Conservation (phyloP, 2,329 filamentous ascomycete species). For the Xylariaceae sp. region DNA sequence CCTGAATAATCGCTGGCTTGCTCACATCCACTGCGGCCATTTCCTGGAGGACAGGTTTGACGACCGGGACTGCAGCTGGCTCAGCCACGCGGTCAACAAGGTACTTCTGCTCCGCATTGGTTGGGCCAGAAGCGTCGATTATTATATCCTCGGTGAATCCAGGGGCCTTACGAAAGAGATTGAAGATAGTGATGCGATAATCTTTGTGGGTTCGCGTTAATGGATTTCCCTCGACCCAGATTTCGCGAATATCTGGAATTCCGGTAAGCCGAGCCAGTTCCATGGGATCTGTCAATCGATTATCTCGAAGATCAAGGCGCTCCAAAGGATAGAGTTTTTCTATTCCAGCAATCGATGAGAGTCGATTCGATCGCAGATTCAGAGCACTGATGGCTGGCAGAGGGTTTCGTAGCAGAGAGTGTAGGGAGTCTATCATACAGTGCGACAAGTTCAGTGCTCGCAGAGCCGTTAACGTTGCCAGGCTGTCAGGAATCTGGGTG, state of each 20-base stretch:
- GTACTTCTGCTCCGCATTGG: conserved; percentile 79
- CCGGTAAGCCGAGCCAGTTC: conserved; percentile 86
- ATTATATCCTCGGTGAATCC: conserved; percentile 88
- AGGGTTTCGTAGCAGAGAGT: conserved; percentile 79
- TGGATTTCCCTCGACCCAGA: conserved; percentile 89
- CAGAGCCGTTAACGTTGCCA: conserved; percentile 81
- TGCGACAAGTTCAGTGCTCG: conserved; percentile 89
- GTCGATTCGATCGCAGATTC: conserved; percentile 83
- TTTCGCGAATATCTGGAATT: conserved; percentile 85
- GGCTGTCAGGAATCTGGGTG: conserved; percentile 86
- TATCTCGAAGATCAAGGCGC: conserved; percentile 86
- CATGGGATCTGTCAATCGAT: conserved; percentile 82
- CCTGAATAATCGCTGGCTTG: conserved; percentile 61
- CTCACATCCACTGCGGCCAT: conserved; percentile 61
- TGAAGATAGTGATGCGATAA: conserved; percentile 90
- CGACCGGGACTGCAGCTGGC: conserved; percentile 69
- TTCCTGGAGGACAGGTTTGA: conserved; percentile 65
- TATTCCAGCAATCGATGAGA: conserved; percentile 82
- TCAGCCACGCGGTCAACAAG: conserved; percentile 78
- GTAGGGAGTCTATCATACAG: conserved; percentile 95
- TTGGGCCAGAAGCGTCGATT: conserved; percentile 79
- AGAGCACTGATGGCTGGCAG: conserved; percentile 90
- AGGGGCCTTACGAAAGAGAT: conserved; percentile 84
- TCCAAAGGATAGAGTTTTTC: conserved; percentile 87
- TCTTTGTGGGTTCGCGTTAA: conserved; percentile 83